A percentile compares a stretch with the other conserved stretches of the same genome.
phyloP scores from a whole-genome alignment of 371 early-diverging fungal species.

The Capillidium rhysosporum region DNA sequence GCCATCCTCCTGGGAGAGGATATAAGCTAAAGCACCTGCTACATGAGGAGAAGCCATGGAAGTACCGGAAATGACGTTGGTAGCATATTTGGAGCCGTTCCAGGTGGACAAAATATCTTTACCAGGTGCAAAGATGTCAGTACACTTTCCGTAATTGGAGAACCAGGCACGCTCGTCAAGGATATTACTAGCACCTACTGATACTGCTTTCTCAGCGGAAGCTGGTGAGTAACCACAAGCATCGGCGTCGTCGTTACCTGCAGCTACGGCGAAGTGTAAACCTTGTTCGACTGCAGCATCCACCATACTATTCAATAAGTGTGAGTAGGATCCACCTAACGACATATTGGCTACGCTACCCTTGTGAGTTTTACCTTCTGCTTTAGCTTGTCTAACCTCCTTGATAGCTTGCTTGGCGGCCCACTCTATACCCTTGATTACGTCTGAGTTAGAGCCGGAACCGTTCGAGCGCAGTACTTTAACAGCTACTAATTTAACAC shows the following conservation, averaged over 20 bases:
- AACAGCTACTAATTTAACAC: conserved; percentile 67
- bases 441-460: conserved; percentile 9
- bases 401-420: conserved; percentile 14
- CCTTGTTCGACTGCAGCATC: conserved; percentile 20
- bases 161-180: conserved; percentile 74
- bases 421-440: conserved; percentile 18
- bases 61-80: conserved; percentile 92
- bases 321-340: conserved; percentile 16
- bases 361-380: conserved; percentile 31
- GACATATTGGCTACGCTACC: conserved; percentile 32
- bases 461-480: conserved; percentile 22
- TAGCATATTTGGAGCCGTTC: conserved; percentile 51
- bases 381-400: conserved; percentile 9
- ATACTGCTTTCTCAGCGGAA: conserved; percentile 70
- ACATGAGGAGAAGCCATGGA: conserved; percentile 99
- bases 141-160: conserved; percentile 83
- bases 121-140: conserved; percentile 92
- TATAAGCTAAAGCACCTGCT: conserved; percentile 85
- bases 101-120: conserved; percentile 77
- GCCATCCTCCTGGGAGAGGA: conserved; percentile 29
- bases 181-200: conserved; percentile 85
- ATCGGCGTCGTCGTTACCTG: conserved; percentile 86
- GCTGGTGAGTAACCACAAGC: conserved; percentile 97
- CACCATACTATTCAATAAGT: conserved; percentile 16
- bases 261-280: conserved; percentile 51